These are phyloP conservation scores for Hymenoscyphus fraxineus DNA, from an alignment of 2,329 filamentous ascomycete species.

Conservation along the genomic window DNA sequence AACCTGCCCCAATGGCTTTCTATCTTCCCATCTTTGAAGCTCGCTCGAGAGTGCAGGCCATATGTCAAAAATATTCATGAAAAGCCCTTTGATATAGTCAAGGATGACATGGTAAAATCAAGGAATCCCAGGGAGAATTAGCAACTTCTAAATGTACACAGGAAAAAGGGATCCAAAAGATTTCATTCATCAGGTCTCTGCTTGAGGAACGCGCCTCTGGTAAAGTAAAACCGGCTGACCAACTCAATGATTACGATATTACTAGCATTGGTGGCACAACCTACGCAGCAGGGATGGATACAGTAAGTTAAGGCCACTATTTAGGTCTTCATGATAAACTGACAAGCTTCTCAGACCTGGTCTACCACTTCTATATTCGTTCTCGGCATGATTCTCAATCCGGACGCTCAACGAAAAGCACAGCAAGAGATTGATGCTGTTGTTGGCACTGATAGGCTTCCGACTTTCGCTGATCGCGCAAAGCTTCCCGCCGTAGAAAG, in stretches of 20 bases:
- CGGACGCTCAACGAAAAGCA: conserved; percentile 44
- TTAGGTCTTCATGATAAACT: no score
- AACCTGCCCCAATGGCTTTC: conserved; percentile 34
- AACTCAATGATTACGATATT: conserved; percentile 30
- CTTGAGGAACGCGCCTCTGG: conserved; percentile 18
- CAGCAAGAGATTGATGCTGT: conserved; percentile 45
- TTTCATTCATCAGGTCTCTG: conserved; percentile 8
- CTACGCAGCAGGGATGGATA: conserved; percentile 41
- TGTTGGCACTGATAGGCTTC: conserved; percentile 43
- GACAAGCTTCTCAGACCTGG: background rate
- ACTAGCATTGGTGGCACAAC: conserved; percentile 46
- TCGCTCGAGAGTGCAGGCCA: conserved; percentile 22
- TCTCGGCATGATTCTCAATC: conserved; percentile 41
- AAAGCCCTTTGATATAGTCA: conserved; percentile 36
- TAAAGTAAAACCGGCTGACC: conserved; percentile 33
- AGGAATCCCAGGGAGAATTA: no score
- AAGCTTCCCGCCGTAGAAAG: conserved; percentile 42
- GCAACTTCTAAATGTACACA: background rate
- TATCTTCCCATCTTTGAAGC: conserved; percentile 25
- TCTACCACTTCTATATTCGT: conserved; percentile 30
- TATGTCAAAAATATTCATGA: conserved; percentile 40
- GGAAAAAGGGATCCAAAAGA: conserved; percentile 3
- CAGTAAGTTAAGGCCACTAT: background rate
- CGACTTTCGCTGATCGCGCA: conserved; percentile 42
- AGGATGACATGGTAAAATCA: conserved; percentile 8